phyloP scores from a whole-genome alignment of 2,329 filamentous ascomycete species.

The Calonectria honghensis region DNA sequence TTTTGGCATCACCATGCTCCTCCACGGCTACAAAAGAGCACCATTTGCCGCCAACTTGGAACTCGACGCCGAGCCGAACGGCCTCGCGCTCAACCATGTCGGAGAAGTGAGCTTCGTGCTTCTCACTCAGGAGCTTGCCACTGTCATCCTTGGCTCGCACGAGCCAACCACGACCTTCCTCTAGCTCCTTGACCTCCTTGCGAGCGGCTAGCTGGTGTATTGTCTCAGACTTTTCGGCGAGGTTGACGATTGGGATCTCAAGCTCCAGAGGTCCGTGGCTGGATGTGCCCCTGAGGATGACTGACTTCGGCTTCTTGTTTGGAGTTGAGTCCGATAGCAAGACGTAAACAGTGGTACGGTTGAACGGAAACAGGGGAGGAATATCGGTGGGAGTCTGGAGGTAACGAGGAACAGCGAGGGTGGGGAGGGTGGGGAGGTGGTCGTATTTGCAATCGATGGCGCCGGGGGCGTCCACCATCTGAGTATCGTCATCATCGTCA shows the following conservation, averaged over 20 bases:
- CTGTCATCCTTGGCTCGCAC: slow-evolving; percentile 67
- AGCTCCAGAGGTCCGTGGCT: slow-evolving; percentile 76
- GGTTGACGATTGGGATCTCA: slow-evolving; percentile 76
- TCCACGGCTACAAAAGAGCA: slow-evolving; percentile 84
- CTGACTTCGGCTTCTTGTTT: slow-evolving; percentile 66
- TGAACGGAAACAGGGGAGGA: slow-evolving; percentile 80
- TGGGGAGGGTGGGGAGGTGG: slow-evolving; percentile 73
- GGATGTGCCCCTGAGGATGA: slow-evolving; percentile 76
- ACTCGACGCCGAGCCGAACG: slow-evolving; percentile 78
- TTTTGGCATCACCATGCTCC: slow-evolving; percentile 54
- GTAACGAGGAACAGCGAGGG: slow-evolving; percentile 71
- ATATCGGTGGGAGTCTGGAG: slow-evolving; percentile 80
- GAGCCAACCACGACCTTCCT: slow-evolving; percentile 82
- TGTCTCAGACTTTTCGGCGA: slow-evolving; percentile 68
- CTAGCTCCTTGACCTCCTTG: slow-evolving; percentile 80
- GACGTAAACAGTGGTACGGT: slow-evolving; percentile 78
- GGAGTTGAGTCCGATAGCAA: slow-evolving; percentile 73
- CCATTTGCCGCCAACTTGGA: slow-evolving; percentile 81
- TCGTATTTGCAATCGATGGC: slow-evolving; percentile 62
- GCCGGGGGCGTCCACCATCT: slow-evolving; percentile 50
- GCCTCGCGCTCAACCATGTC: slow-evolving; percentile 80
- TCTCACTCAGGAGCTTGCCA: slow-evolving; percentile 67
- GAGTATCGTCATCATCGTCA: slow-evolving; percentile 64
- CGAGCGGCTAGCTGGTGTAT: slow-evolving; percentile 83
- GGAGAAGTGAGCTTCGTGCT: slow-evolving; percentile 70